Conservation (phyloP, 2,329 filamentous ascomycete species). For the Raffaelea arxii region DNA sequence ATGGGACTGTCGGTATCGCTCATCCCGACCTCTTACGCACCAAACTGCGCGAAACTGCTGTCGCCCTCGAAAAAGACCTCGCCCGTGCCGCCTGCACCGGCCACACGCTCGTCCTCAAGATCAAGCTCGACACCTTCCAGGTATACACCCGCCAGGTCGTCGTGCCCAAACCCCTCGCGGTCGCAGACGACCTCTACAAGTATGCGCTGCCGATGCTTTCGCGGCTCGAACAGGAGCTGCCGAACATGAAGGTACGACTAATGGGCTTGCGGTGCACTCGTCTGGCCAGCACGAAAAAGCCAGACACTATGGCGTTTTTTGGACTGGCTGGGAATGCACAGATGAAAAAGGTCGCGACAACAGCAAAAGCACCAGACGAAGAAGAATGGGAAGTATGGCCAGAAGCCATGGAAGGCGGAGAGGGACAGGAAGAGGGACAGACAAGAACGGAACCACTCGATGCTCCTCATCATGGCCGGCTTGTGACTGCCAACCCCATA, state of each 20-base stretch:
- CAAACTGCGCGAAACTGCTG: conserved; percentile 71
- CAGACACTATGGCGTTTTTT: conserved; percentile 70
- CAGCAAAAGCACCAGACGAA: conserved; percentile 22
- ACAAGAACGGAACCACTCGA: neutral
- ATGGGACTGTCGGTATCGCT: too few species aligned
- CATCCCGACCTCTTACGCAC: conserved; percentile 58
- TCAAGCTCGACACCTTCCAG: conserved; percentile 92
- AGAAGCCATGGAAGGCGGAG: conserved; percentile 32
- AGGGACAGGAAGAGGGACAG: conserved; percentile 21
- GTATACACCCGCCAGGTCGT: conserved; percentile 76
- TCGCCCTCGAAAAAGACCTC: conserved; percentile 82
- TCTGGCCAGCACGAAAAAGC: conserved; percentile 75
- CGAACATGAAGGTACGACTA: conserved; percentile 67
- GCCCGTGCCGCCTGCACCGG: conserved; percentile 73
- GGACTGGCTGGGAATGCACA: conserved; percentile 36
- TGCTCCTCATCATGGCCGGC: neutral
- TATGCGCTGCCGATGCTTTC: conserved; percentile 72
- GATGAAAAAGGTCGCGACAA: conserved; percentile 18
- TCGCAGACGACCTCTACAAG: conserved; percentile 74
- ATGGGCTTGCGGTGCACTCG: conserved; percentile 87
- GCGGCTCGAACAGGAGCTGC: conserved; percentile 77
- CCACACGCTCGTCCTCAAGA: conserved; percentile 81
- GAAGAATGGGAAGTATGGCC: conserved; percentile 59
- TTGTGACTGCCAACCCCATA: too few species aligned
- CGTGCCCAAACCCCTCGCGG: conserved; percentile 59